Conservation (phyloP, 208 protist genomes). For the Trypanosomatidae sp. region DNA sequence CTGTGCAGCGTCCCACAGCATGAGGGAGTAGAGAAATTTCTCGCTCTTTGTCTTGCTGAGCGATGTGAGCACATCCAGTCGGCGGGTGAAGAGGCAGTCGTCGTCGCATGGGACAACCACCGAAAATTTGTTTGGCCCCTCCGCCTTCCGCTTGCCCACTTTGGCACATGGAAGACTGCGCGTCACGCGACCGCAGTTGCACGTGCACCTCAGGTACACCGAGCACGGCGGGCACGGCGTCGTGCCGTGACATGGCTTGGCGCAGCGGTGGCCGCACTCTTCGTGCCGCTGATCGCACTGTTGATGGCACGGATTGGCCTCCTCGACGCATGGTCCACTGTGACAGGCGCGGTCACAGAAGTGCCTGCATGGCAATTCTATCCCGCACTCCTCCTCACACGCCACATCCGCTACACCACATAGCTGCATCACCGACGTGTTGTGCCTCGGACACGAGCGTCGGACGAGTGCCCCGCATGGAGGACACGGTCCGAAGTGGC, state of each 20-base stretch:
- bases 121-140: slow-evolving; percentile 24
- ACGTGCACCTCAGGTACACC: slow-evolving; percentile 33
- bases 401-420: slow-evolving; percentile 31
- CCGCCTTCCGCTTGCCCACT: slow-evolving; percentile 23
- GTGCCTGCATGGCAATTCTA: slow-evolving; percentile 61
- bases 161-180: slow-evolving; percentile 45
- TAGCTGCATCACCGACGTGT: slow-evolving; percentile 30
- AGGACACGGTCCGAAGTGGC: slow-evolving; percentile 78
- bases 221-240: slow-evolving; percentile 51
- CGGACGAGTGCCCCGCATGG: slow-evolving; percentile 50
- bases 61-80: slow-evolving; percentile 26
- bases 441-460: slow-evolving; percentile 45
- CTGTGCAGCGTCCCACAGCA: slow-evolving; percentile 51
- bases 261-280: slow-evolving; percentile 64
- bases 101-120: slow-evolving; percentile 32
- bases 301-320: slow-evolving; percentile 35
- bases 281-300: slow-evolving; percentile 36
- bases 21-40: slow-evolving; percentile 51
- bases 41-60: slow-evolving; percentile 26
- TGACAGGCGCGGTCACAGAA: slow-evolving; percentile 61
- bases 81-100: slow-evolving; percentile 32
- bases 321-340: slow-evolving; percentile 48
- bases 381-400: slow-evolving; percentile 50
- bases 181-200: slow-evolving; percentile 50
- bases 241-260: slow-evolving; percentile 45